These are phyloP conservation scores for Monosporozyma siamensis DNA, from an alignment of 805 yeast species.

Conservation along the genomic window DNA sequence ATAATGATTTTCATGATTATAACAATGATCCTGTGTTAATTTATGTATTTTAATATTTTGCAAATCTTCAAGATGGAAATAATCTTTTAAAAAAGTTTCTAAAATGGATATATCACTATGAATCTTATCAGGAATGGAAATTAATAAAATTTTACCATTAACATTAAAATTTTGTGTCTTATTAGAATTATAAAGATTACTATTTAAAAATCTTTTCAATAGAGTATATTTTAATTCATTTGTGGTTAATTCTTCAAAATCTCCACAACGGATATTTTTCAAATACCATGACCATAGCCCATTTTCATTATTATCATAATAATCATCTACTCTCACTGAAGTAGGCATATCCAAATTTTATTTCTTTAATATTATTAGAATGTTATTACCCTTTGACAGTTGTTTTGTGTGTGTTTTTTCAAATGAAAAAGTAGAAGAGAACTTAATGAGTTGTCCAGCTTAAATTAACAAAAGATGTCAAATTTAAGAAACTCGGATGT, in stretches of 20 bases:
- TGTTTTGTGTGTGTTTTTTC: neutral
- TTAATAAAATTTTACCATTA: conserved; percentile 19
- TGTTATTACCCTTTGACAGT: too few relatives aligned
- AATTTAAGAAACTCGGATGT: too few relatives aligned
- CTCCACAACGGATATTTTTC: conserved; percentile 28
- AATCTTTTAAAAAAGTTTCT: conserved; percentile 26
- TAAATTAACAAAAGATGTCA: too few relatives aligned
- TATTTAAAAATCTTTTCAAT: conserved; percentile 24
- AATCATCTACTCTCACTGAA: conserved; percentile 25
- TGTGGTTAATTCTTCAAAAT: conserved; percentile 29
- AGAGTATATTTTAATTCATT: conserved; percentile 22
- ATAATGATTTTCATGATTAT: conserved; percentile 29
- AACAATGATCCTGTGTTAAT: conserved; percentile 21
- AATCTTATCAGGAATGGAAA: conserved; percentile 28
- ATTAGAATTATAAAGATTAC: conserved; percentile 7
- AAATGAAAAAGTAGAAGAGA: too few relatives aligned
- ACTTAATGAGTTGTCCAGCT: too few relatives aligned
- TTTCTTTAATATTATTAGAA: too few relatives aligned
- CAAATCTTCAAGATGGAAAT: conserved; percentile 25
- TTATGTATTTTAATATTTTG: conserved; percentile 24
- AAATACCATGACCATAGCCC: conserved; percentile 34
- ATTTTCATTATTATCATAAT: conserved; percentile 27
- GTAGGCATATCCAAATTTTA: conserved; percentile 13
- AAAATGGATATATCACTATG: conserved; percentile 24
- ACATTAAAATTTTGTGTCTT: conserved; percentile 6